Evolutionary conservation across 805 yeast genomes (phyloP).

Genomic region (Candida schatavii): DNA sequence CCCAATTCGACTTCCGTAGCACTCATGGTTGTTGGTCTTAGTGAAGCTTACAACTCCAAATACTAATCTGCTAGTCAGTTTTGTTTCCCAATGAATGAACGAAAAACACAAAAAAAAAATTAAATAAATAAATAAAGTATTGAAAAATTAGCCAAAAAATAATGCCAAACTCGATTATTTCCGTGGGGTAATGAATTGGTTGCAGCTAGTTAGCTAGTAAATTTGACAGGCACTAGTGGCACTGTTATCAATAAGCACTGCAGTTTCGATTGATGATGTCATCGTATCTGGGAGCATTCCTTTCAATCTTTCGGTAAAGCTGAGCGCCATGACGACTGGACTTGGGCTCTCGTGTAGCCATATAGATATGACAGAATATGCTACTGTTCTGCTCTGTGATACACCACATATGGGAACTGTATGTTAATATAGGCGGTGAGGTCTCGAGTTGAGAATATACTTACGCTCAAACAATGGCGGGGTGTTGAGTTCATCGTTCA

Average conservation of each 20-base stretch:
- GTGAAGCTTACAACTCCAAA: no score
- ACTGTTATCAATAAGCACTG: constrained; percentile 9
- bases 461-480: constrained; percentile 9
- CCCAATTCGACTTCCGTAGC: constrained; percentile 53
- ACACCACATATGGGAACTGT: constrained; percentile 1
- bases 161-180: no score
- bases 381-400: neutral
- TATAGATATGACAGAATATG: constrained; percentile 2
- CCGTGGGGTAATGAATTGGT: neutral
- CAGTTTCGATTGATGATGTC: constrained; percentile 8
- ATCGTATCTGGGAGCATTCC: constrained; percentile 7
- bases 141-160: neutral
- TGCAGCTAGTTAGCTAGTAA: neutral
- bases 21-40: no score
- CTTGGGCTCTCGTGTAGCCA: constrained; percentile 3
- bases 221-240: constrained; percentile 5
- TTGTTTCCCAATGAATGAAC: no score
- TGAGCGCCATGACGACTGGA: neutral
- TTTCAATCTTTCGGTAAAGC: constrained; percentile 7
- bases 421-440: neutral
- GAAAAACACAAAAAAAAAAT: constrained; percentile 2
- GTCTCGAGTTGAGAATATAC: neutral
- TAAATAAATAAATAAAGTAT: neutral
- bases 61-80: no score
- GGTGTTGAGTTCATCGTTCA: constrained; percentile 12